Base-by-base conservation (phyloP, 2,329 filamentous ascomycete species). In the Anthostomella pinea region DNA sequence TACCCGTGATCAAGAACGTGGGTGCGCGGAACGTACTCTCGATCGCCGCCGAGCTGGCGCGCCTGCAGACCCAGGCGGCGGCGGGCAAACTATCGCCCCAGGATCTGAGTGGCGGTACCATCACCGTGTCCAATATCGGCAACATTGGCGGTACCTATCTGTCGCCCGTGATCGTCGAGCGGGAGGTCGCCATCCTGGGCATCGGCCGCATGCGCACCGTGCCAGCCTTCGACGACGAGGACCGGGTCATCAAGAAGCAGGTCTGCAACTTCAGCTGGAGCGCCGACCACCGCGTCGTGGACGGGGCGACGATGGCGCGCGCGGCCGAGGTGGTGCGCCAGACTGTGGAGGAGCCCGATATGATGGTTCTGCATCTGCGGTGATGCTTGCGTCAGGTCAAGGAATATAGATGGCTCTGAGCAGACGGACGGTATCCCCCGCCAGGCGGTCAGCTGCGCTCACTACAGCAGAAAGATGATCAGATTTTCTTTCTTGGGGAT, bases 61-160 rank as follows among this genome's bases (percentile, higher is more conserved):
- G 86, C 4, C 77, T 97, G 14, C 85, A 90, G 58, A 63, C 66
- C 3, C 79, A 88, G 8, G 91, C 88, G 2, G 69, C 75, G 10
- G 71, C 75, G n/a, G 87, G 88, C 20, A 87, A 85, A 61, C 75
- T 98, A 4, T 71, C 79, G 2, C 75, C 81, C 3, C 71, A 75
- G 13, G 90, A 98, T 62, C 73, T 98, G 46, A 76, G 73, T 22
- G 89, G 89, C 34, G 89, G 89, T 11, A 97, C 93, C 2, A 91
- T 98, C 55, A 96, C 93, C 0, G 81, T 98, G 32, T 95, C 89
- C 53, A 98, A 98, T 61, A 95, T 98, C 52, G 93, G 93, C 29
- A 95, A 82, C 52, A 88, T 98, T 29, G 93, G 93, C 36, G 93
- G 93, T 18, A 93, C 87, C 1, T 95, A 95, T 53, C 81, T 97